Evolutionary conservation across 2,329 filamentous ascomycete genomes (phyloP).

Genomic region (Akanthomyces dipterigenus): DNA sequence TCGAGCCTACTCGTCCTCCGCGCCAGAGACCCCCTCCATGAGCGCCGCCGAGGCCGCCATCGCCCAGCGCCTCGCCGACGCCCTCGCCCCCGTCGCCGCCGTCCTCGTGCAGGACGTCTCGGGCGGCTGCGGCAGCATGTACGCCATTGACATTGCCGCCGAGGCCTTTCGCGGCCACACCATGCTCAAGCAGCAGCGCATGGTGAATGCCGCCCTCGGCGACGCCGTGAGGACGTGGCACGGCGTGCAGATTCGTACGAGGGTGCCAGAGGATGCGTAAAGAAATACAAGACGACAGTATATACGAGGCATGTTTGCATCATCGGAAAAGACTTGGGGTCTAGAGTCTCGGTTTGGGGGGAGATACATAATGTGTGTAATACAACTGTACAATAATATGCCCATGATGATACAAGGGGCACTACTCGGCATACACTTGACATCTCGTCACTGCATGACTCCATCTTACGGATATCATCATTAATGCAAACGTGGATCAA

Average conservation of each 20-base stretch:
- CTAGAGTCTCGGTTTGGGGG: no score
- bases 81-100: slow-evolving; percentile 41
- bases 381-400: no score
- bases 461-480: no score
- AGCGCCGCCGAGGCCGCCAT: slow-evolving; percentile 51
- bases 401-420: no score
- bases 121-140: slow-evolving; percentile 83
- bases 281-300: not conserved
- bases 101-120: slow-evolving; percentile 70
- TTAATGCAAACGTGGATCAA: no score
- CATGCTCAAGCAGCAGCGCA: slow-evolving; percentile 74
- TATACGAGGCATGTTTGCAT: no score
- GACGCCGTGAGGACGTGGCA: slow-evolving; percentile 78
- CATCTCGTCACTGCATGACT: no score
- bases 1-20: not conserved
- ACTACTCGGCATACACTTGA: no score
- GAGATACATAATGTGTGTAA: no score
- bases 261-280: slow-evolving; percentile 28
- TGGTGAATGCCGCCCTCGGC: slow-evolving; percentile 68
- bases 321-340: no score
- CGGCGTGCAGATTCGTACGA: slow-evolving; percentile 73
- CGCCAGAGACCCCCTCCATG: slow-evolving; percentile 20
- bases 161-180: slow-evolving; percentile 62
- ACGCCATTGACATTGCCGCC: slow-evolving; percentile 71
- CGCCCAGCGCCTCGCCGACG: slow-evolving; percentile 45